These are phyloP conservation scores for Teratosphaeria zuluensis DNA, from an alignment of 2,329 filamentous ascomycete genomes.

Conservation along the genomic window DNA sequence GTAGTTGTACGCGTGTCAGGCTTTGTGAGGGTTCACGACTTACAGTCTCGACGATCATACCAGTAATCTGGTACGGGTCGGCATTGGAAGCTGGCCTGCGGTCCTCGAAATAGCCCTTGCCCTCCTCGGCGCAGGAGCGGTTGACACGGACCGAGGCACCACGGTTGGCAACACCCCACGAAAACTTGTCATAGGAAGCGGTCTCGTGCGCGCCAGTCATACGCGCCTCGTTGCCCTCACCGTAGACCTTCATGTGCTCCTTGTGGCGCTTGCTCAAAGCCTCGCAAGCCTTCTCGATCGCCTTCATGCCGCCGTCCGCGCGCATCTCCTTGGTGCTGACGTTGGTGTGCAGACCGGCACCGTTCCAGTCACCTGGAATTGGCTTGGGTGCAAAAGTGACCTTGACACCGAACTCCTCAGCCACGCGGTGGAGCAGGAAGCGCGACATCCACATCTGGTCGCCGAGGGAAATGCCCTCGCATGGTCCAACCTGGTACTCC, in stretches of 20 bases:
- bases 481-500: conserved; percentile 96
- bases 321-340: conserved; percentile 88
- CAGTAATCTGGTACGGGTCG: conserved; percentile 76
- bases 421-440: conserved; percentile 80
- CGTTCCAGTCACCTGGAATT: conserved; percentile 94
- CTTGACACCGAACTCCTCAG: conserved; percentile 93
- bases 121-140: conserved; percentile 71
- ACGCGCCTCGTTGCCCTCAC: conserved; percentile 89
- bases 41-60: conserved; percentile 65
- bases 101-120: conserved; percentile 87
- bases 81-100: conserved; percentile 64
- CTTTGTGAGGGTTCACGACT: conserved; percentile 6
- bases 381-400: conserved; percentile 95
- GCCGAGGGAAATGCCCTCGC: conserved; percentile 78
- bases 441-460: conserved; percentile 94
- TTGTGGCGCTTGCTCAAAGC: conserved; percentile 41
- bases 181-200: conserved; percentile 84
- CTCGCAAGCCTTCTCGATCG: conserved; percentile 69
- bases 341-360: conserved; percentile 86
- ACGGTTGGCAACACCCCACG: conserved; percentile 90
- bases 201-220: conserved; percentile 94
- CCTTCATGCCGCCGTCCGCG: conserved; percentile 85
- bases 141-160: conserved; percentile 90
- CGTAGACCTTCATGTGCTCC: conserved; percentile 74
- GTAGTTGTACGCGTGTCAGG: not conserved